Base-by-base conservation (phyloP, 1,284 basidiomycete genomes). In the Hymenochaete sp. region DNA sequence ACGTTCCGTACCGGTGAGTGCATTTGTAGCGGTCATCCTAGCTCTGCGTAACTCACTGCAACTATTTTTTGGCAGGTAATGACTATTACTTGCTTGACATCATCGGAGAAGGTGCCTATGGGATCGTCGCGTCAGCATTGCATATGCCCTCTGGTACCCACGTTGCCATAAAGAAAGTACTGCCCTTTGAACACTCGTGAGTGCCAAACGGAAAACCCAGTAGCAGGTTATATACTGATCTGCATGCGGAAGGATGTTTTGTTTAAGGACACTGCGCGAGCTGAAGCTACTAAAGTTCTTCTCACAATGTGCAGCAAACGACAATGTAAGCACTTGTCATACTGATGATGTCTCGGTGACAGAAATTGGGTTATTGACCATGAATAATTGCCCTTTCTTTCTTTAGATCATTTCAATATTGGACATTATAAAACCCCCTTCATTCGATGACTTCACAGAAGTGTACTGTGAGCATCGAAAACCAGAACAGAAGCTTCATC, bases 131-230 rank as follows among this genome's bases (percentile, higher is more conserved):
- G 38, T 79, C 88, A 32, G 91, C 91, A 0, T 78, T 81, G 50
- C 87, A 93, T 63, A 79, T 80, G 53, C 70, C 81, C 55, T 83
- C 87, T 3, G 86, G 86, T 24, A 91, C 93, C 62, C 88, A 88
- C 24, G 87, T 91, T 56, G 93, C 93, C 55, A 91, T 93, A 67
- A 93, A 93, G 73, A 93, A 93, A 72, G 93, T 96, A 60, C 96
- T 93, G 47, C 95, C 93, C 60, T 93, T 97, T 60, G 95, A 95
- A 62, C 88, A 45, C 96, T 97, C 75, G 85, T 78, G 51, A 38
- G 65, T 53, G 18, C n/a, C n/a, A 35, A 6, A 35, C 21, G 8
- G 14, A 6, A 8, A 6, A n/a, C 8, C 5, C 5, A 19, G 5
- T 35, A n/a, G 10, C 28, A 31, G 28, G 8, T n/a, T 35, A 35